phyloP scores from a whole-genome alignment of 2,329 filamentous ascomycete species.

The Xylariaceae sp. region DNA sequence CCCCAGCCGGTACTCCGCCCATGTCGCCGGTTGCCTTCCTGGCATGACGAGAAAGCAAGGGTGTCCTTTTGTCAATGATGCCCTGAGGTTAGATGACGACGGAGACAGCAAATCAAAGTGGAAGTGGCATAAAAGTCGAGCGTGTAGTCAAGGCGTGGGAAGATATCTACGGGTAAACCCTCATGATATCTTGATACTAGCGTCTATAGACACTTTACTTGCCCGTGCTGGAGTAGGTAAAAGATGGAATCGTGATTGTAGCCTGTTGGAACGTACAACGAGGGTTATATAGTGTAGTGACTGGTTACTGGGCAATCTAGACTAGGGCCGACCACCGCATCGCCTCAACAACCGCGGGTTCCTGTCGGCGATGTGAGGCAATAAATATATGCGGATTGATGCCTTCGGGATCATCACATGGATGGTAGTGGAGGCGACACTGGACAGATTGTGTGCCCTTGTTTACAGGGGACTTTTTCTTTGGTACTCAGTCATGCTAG shows the following conservation, averaged over 20 bases:
- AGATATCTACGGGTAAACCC: neutral
- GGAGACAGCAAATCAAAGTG: neutral
- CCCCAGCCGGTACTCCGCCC: slow-evolving; percentile 43
- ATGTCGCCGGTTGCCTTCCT: slow-evolving; percentile 31
- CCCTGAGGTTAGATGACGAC: neutral
- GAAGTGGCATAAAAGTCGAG: neutral
- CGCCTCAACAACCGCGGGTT: neutral
- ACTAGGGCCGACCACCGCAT: neutral
- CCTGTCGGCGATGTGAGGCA: neutral
- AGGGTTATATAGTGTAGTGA: neutral
- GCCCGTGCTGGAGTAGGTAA: neutral
- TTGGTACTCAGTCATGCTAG: no score
- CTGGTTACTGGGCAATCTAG: neutral
- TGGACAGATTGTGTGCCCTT: no score
- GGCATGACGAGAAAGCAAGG: slow-evolving; percentile 21
- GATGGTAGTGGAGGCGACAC: neutral
- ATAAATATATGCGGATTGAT: neutral
- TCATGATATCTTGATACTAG: neutral
- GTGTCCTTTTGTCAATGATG: neutral
- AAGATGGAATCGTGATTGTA: neutral
- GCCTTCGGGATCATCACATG: slow-evolving; percentile 4
- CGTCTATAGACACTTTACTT: no score
- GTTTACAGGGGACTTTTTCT: no score
- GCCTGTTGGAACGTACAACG: neutral
- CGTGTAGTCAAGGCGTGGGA: neutral